Percentiles rank a stretch among this genome's conserved stretches.
Evolutionary conservation across 2,329 filamentous ascomycete species (phyloP).

Genomic region (Pseudonectria buxi): DNA sequence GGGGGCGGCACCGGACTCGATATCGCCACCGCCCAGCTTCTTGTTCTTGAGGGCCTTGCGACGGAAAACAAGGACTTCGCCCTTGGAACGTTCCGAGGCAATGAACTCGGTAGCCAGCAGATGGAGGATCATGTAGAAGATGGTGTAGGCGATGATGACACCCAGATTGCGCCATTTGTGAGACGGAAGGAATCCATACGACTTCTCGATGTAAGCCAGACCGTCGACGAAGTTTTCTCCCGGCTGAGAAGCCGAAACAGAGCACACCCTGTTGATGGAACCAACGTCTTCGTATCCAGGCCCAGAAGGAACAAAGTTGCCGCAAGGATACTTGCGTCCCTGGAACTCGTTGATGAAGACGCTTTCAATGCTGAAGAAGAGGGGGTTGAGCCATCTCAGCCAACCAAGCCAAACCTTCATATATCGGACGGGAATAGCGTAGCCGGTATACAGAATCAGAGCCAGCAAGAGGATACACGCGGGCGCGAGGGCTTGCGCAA

Average conservation of each 20-base stretch:
- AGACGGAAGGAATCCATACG: constrained; percentile 39
- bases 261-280: constrained; percentile 35
- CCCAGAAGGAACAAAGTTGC: constrained; percentile 15
- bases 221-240: constrained; percentile 40
- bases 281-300: constrained; percentile 23
- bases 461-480: constrained; percentile 32
- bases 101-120: constrained; percentile 43
- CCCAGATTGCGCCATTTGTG: constrained; percentile 53
- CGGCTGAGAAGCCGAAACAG: constrained; percentile 39
- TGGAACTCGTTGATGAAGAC: constrained; percentile 62
- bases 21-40: constrained; percentile 9
- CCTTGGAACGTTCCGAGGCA: constrained; percentile 48
- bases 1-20: constrained; percentile 10
- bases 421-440: constrained; percentile 33
- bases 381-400: constrained; percentile 61
- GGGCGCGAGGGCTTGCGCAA: constrained; percentile 39
- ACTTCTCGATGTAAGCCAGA: constrained; percentile 37
- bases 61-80: constrained; percentile 54
- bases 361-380: constrained; percentile 60
- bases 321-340: constrained; percentile 21
- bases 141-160: constrained; percentile 46
- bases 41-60: constrained; percentile 27
- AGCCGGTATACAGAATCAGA: constrained; percentile 40
- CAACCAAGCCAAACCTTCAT: constrained; percentile 63
- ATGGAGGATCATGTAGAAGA: constrained; percentile 42